Evolutionary conservation across 371 early-diverging fungal genomes (phyloP), one percentile per base, ranked within the genome.

Genomic region (Coemansia sp.): DNA sequence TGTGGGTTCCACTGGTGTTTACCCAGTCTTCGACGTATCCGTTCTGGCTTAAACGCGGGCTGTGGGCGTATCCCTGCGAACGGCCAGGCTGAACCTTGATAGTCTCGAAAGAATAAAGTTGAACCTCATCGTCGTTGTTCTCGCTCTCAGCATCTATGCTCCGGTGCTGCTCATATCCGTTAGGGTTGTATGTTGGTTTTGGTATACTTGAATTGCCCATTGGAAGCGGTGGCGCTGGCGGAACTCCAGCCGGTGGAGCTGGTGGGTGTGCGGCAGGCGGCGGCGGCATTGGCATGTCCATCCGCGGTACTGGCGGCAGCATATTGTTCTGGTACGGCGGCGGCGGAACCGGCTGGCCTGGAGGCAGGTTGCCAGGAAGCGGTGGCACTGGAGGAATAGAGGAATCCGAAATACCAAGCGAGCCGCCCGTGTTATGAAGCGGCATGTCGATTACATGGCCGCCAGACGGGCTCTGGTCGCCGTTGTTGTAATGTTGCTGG

Each of bases 41-140:
- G 30, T 49, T 56, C 13, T 62, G 41, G 20, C 8, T 35, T 20
- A 26, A 39, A 9, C 47, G 48, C 41, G 30, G 30, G 6, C 48
- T 14, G 14, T 30, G n/a, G 30, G 35, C 35, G 26, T 26, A 26
- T 26, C 26, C 26, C 26, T 26, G 26, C 26, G 26, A 26, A 26
- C 26, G 26, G 26, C 26, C 26, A 26, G 26, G 55, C 7, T 40
- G 57, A 8, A 65, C 65, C 45, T 42, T 69, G 50, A 73, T 57
- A 32, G 40, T 61, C 45, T 68, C 65, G 16, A 73, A 73, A 11
- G 70, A 59, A 45, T 64, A 70, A 39, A 71, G 9, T 9, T 63
- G 67, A 16, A 55, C 53, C 40, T 51, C 45, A 10, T 68, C 68
- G 51, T 60, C 55, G 3, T 70, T 51, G 36, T 62, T 31, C 3